Evolutionary conservation across 2,329 filamentous ascomycete genomes (phyloP).

Genomic region (Alternaria hordeiaustralica): DNA sequence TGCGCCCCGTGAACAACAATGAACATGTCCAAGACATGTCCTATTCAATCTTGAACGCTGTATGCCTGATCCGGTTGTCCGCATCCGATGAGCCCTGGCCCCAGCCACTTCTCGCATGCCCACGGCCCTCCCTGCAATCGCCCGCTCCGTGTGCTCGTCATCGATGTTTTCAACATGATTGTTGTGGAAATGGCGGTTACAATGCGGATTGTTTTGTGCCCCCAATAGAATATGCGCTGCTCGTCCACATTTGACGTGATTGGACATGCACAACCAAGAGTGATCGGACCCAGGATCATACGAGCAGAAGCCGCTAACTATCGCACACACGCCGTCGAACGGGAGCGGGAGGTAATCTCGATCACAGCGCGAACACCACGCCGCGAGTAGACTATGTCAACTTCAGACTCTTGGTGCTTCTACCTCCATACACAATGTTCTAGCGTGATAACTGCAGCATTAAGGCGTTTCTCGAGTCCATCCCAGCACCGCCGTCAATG

Average conservation of each 20-base stretch:
- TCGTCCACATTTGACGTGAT: neutral
- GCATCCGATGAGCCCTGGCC: slow-evolving; percentile 16
- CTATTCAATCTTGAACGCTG: neutral
- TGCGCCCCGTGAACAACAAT: neutral
- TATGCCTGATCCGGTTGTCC: slow-evolving; percentile 12
- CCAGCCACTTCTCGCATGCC: slow-evolving; percentile 13
- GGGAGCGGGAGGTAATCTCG: slow-evolving; percentile 40
- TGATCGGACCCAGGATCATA: slow-evolving; percentile 41
- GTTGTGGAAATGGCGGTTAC: neutral
- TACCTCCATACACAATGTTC: neutral
- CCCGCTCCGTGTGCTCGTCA: slow-evolving; percentile 15
- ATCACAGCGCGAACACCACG: slow-evolving; percentile 27
- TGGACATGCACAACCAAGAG: slow-evolving; percentile 15
- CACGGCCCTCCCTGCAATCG: slow-evolving; percentile 1
- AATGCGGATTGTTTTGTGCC: neutral
- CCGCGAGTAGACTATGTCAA: slow-evolving; percentile 13
- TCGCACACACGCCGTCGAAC: slow-evolving; percentile 35
- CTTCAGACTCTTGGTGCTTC: neutral
- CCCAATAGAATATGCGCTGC: neutral
- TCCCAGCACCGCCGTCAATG: slow-evolving; percentile 2
- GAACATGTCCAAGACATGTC: neutral
- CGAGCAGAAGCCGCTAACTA: slow-evolving; percentile 32
- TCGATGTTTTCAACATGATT: neutral
- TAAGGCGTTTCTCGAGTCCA: neutral
- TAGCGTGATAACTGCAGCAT: slow-evolving; percentile 3